phyloP scores from a whole-genome alignment of 805 yeast species.

The Ogataea methanolica region DNA sequence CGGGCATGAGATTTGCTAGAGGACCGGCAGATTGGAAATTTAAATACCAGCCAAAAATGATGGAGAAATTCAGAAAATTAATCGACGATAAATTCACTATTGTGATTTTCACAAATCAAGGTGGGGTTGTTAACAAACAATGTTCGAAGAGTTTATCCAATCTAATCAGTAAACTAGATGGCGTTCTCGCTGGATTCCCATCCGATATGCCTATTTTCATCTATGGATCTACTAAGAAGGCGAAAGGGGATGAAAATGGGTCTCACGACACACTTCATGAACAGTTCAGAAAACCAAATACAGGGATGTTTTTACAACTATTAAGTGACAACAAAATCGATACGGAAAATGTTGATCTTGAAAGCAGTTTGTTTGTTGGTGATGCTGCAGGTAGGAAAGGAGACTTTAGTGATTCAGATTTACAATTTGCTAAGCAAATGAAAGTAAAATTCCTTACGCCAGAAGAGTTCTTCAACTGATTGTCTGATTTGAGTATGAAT shows the following conservation, averaged over 20 bases:
- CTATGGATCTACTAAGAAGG: slow-evolving; percentile 61
- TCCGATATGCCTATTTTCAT: slow-evolving; percentile 34
- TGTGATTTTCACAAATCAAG: slow-evolving; percentile 86
- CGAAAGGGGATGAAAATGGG: slow-evolving; percentile 24
- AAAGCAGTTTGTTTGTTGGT: slow-evolving; percentile 69
- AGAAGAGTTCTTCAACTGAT: slow-evolving; percentile 36
- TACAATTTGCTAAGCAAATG: slow-evolving; percentile 55
- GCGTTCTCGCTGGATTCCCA: slow-evolving; percentile 30
- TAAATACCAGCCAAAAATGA: slow-evolving; percentile 29
- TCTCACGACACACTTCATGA: slow-evolving; percentile 32
- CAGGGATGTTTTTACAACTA: slow-evolving; percentile 72
- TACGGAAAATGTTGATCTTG: slow-evolving; percentile 33
- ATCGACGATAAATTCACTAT: slow-evolving; percentile 24
- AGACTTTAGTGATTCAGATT: slow-evolving; percentile 82
- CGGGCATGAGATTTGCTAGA: slow-evolving; percentile 54
- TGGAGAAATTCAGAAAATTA: slow-evolving; percentile 22
- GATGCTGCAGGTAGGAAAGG: slow-evolving; percentile 87
- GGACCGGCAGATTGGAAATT: slow-evolving; percentile 73
- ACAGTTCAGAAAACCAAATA: slow-evolving; percentile 63
- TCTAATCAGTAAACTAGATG: slow-evolving; percentile 39
- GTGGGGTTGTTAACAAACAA: slow-evolving; percentile 47
- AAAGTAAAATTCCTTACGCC: slow-evolving; percentile 62
- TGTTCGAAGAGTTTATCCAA: slow-evolving; percentile 31
- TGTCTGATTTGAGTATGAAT: background rate
- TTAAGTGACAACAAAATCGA: slow-evolving; percentile 32